Conservation (phyloP, 306 rosid genomes). For the Acacia acuminata region DNA sequence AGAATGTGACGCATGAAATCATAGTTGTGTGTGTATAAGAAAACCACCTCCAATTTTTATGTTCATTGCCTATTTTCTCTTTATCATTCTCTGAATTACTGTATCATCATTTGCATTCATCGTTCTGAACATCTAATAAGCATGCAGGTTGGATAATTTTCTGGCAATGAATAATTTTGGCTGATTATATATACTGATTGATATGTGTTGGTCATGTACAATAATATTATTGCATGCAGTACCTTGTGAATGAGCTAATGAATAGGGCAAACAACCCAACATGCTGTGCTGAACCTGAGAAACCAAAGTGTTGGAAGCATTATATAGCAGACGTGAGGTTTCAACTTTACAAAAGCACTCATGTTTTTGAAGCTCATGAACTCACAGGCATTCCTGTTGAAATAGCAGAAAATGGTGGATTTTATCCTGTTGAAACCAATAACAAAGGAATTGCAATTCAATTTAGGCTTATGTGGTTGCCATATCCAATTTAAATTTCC, state of each 20-base stretch:
- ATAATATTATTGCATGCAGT: neutral
- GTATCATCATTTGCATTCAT: neutral
- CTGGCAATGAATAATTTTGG: neutral
- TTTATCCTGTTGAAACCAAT: neutral
- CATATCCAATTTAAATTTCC: neutral
- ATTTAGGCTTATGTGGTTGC: constrained; percentile 1
- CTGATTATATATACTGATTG: neutral
- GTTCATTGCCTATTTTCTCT: no score
- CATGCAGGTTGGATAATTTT: neutral
- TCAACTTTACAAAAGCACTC: neutral
- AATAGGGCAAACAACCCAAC: neutral
- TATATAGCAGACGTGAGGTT: neutral
- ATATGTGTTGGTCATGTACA: neutral
- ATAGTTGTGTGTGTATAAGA: no score
- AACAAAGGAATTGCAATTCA: neutral
- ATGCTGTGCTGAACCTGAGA: neutral
- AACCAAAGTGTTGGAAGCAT: constrained; percentile 1
- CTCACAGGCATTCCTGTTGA: neutral
- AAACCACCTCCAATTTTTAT: no score
- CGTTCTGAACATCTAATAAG: neutral
- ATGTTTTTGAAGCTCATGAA: neutral
- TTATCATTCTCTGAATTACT: no score
- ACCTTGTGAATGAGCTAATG: neutral
- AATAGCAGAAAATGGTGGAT: neutral
- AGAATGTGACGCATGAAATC: no score